These are phyloP conservation scores for Trypanosoma boissoni DNA, from an alignment of 208 protist species.

Conservation along the genomic window DNA sequence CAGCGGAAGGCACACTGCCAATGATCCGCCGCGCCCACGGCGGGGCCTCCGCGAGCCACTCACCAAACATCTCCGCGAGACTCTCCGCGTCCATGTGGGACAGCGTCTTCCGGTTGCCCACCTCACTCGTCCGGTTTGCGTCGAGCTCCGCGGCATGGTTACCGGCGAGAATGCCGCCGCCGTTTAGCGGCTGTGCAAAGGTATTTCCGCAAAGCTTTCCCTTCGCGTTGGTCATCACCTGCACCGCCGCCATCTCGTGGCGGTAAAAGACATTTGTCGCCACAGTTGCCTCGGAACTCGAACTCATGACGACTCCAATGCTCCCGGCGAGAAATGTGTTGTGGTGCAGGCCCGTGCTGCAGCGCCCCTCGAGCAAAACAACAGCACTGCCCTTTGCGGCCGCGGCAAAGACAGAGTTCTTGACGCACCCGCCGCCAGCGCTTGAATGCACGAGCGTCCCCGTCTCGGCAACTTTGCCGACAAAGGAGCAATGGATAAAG, in stretches of 20 bases:
- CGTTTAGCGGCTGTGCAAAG: constrained; percentile 20
- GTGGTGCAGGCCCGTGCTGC: not conserved
- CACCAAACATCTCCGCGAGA: constrained; percentile 3
- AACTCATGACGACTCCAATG: constrained; percentile 11
- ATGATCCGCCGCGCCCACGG: constrained; percentile 11
- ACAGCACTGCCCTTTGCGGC: not conserved
- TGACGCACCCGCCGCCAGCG: constrained; percentile 18
- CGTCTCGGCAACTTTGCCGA: not conserved
- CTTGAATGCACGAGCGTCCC: constrained; percentile 11
- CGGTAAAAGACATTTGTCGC: constrained; percentile 20
- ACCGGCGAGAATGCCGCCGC: constrained; percentile 17
- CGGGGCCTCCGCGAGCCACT: constrained; percentile 7
- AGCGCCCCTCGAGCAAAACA: constrained; percentile 8
- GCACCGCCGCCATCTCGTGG: constrained; percentile 20
- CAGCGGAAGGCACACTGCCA: not conserved
- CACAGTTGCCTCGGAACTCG: constrained; percentile 2
- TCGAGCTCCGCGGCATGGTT: constrained; percentile 15
- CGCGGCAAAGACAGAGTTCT: constrained; percentile 13
- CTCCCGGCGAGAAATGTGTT: constrained; percentile 20
- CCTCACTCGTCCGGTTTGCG: not conserved
- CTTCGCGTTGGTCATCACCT: constrained; percentile 8
- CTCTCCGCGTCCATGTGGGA: not conserved
- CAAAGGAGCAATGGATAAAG: constrained; percentile 15
- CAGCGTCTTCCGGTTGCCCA: not conserved
- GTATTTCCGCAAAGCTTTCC: not conserved